A percentile compares a stretch with the other conserved stretches of the same genome.
These are phyloP conservation scores for Chamaenerion angustifolium DNA, from an alignment of 345 rosid species.

Conservation along the genomic window DNA sequence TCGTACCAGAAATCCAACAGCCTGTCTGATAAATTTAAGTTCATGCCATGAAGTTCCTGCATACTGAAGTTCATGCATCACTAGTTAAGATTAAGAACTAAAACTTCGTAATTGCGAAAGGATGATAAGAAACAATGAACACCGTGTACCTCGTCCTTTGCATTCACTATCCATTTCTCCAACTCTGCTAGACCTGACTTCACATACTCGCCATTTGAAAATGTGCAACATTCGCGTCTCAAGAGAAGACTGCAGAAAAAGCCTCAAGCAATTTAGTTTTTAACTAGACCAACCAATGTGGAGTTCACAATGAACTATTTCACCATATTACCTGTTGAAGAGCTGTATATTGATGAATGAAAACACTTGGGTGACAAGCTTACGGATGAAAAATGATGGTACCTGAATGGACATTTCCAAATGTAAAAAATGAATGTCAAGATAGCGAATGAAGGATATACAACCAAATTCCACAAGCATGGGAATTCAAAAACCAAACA, in stretches of 20 bases:
- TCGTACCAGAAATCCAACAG: constrained; percentile 83
- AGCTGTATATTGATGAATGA: constrained; percentile 91
- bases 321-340: constrained; percentile 63
- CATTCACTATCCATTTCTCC: constrained; percentile 88
- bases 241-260: constrained; percentile 58
- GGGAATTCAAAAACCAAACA: too few species aligned
- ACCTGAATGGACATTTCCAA: constrained; percentile 34
- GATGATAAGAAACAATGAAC: not conserved
- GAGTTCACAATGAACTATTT: not conserved
- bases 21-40: constrained; percentile 90
- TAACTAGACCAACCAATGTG: too few species aligned
- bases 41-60: constrained; percentile 99
- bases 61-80: constrained; percentile 35
- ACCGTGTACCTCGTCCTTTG: constrained; percentile 64
- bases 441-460: too few species aligned
- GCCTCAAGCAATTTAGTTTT: too few species aligned
- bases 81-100: constrained; percentile 1
- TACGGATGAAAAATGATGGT: constrained; percentile 93
- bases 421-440: constrained; percentile 1
- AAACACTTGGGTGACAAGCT: constrained; percentile 91
- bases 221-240: constrained; percentile 95
- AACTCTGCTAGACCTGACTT: constrained; percentile 90
- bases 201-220: constrained; percentile 96
- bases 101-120: not conserved
- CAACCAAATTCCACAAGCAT: too few species aligned